Evolutionary conservation across 1,139 yeast species (phyloP).

Genomic region (Taphrina populina): DNA sequence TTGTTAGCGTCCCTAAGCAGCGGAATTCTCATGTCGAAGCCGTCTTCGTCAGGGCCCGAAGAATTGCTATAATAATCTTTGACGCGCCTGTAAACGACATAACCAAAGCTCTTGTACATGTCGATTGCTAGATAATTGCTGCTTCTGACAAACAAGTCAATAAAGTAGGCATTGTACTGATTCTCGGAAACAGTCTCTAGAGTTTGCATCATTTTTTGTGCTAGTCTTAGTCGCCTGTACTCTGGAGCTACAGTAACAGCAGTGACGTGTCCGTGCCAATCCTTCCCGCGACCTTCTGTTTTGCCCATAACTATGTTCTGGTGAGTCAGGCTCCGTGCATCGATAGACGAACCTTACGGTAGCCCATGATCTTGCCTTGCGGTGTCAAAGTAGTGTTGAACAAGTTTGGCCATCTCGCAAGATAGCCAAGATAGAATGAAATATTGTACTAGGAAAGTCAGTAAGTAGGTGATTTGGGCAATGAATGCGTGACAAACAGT

Average conservation of each 20-base stretch:
- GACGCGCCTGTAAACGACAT: constrained; percentile 78
- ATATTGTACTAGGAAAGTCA: constrained; percentile 55
- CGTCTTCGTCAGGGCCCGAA: constrained; percentile 70
- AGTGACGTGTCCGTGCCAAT: constrained; percentile 96
- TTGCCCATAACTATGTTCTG: constrained; percentile 72
- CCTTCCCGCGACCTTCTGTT: constrained; percentile 77
- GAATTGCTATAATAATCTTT: constrained; percentile 76
- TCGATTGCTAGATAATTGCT: constrained; percentile 76
- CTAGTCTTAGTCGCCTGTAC: constrained; percentile 81
- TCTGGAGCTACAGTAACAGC: constrained; percentile 88
- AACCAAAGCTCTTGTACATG: constrained; percentile 81
- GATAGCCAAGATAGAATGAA: constrained; percentile 78
- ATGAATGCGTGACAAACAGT: constrained; percentile 26
- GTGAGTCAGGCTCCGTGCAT: not conserved
- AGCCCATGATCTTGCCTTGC: constrained; percentile 32
- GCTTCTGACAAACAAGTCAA: constrained; percentile 87
- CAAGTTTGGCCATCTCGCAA: constrained; percentile 82
- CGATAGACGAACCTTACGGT: constrained; percentile 2
- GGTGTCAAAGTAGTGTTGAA: constrained; percentile 46
- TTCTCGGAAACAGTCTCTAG: constrained; percentile 69
- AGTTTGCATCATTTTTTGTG: constrained; percentile 66
- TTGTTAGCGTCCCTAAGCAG: constrained; percentile 56
- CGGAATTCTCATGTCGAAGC: constrained; percentile 59
- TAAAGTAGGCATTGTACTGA: constrained; percentile 66
- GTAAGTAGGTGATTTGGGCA: not conserved